These are phyloP conservation scores for Jaapia argillacea DNA, from an alignment of 768 basidiomycete species.

Conservation along the genomic window DNA sequence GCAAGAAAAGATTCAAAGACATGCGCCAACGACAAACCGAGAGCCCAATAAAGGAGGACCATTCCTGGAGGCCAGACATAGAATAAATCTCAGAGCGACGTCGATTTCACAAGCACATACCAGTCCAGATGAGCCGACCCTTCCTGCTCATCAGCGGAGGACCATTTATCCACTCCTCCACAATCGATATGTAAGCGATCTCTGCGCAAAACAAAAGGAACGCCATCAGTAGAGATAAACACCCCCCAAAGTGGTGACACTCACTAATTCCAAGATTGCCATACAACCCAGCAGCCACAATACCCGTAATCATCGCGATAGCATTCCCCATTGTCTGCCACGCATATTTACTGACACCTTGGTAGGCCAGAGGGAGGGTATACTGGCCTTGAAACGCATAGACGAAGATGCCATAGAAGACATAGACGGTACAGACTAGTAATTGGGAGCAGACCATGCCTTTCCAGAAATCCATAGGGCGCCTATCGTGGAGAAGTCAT, in stretches of 20 bases:
- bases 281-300: conserved; percentile 55
- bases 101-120: too few species aligned
- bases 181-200: conserved; percentile 41
- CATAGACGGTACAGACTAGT: conserved; percentile 43
- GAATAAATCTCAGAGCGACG: too few species aligned
- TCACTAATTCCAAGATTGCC: conserved; percentile 52
- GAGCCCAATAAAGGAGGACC: conserved; percentile 19
- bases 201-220: conserved; percentile 15
- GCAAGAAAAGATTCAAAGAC: neutral
- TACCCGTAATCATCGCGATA: conserved; percentile 36
- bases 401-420: conserved; percentile 35
- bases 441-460: conserved; percentile 42
- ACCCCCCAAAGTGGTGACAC: conserved; percentile 6
- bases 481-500: too few species aligned
- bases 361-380: conserved; percentile 35
- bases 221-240: neutral
- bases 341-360: conserved; percentile 33
- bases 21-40: conserved; percentile 7
- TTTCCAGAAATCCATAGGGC: conserved; percentile 64
- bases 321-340: conserved; percentile 38
- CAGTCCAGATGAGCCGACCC: conserved; percentile 34
- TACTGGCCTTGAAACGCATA: conserved; percentile 56
- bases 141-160: conserved; percentile 34
- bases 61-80: too few species aligned
- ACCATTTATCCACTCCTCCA: conserved; percentile 40